A percentile compares a stretch with the other conserved stretches of the same genome.
phyloP scores from a whole-genome alignment of 306 rosid genomes.

The Fagus crenata region DNA sequence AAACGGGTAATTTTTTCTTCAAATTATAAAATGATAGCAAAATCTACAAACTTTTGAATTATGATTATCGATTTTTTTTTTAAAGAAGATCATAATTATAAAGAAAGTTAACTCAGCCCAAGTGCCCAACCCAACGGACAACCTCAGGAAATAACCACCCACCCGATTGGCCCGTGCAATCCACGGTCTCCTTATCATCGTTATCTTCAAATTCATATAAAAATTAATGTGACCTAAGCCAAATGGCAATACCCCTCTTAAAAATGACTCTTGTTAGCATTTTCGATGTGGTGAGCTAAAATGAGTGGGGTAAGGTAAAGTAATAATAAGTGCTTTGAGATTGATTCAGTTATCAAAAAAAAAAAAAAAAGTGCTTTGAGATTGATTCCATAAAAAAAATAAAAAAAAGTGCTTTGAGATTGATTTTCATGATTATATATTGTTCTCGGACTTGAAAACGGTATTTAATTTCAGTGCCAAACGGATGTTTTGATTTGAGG shows the following conservation, averaged over 20 bases:
- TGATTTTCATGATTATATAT: background rate
- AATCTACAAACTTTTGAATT: too few relatives aligned
- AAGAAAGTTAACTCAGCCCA: background rate
- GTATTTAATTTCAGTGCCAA: background rate
- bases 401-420: background rate
- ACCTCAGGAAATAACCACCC: background rate
- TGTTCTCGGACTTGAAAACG: background rate
- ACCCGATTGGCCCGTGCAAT: constrained; percentile 19
- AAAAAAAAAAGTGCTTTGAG: background rate
- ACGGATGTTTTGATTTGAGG: background rate
- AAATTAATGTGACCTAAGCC: background rate
- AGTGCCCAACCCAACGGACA: constrained; percentile 24
- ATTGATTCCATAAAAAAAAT: background rate
- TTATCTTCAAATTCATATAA: too few relatives aligned
- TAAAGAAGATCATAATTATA: background rate
- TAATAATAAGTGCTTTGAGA: too few relatives aligned
- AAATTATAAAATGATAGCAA: too few relatives aligned
- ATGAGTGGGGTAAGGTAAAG: too few relatives aligned
- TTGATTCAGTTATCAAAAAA: too few relatives aligned
- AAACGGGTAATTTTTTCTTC: too few relatives aligned
- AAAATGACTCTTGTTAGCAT: background rate
- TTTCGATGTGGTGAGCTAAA: background rate
- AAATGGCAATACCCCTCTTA: background rate
- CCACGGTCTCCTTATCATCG: constrained; percentile 23
- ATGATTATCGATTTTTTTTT: too few relatives aligned